Base-by-base conservation (phyloP, 345 rosid genomes). In the Garcia nutans region DNA sequence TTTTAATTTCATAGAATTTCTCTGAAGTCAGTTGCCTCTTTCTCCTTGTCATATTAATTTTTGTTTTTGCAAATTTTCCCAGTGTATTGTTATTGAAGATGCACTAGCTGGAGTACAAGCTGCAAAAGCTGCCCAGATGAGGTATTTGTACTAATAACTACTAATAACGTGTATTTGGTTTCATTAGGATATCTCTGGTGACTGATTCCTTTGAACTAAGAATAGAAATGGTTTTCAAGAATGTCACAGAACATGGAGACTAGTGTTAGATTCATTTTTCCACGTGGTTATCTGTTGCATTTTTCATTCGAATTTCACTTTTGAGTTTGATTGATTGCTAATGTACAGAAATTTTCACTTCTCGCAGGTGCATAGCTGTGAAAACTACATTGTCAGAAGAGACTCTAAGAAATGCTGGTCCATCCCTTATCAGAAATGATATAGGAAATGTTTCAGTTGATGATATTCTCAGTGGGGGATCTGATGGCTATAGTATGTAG, bases 71-170 rank as follows among this genome's bases (percentile, higher is more conserved):
- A 49, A 76, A 59, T 44, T 79, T 56, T 77, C 76, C 67, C 80
- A 95, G 99, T 93, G 99, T 72, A 66, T 95, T 82, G 97, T 93
- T 72, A 89, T 93, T 83, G 97, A 95, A 85, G 99, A 95, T 81
- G 99, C 99, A 54, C 83, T 91, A 75, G 97, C 97, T 70, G 99
- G 99, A 81, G 91, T 95, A 74, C 97, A 89, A 83, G 98, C 99
- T 74, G 99, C 99, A 44, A 84, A 88, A 82, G 97, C 98, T 79
- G 99, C 99, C 74, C 76, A 85, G 71, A 95, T 95, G 98, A 91
- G 98, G 98, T 95, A 83, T 75, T 65, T 70, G n/a, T 72, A 70
- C 70, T 47, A 11, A 37, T 4, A 47, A 47, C 2, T 45, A 45
- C 49, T 77, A 19, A 64, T 65, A 66, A 45, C 17, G 50, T 63